Percentiles rank a stretch among this genome's conserved stretches.
Evolutionary conservation across 1,139 yeast genomes (phyloP).

Genomic region (Magnusiomyces suaveolens): DNA sequence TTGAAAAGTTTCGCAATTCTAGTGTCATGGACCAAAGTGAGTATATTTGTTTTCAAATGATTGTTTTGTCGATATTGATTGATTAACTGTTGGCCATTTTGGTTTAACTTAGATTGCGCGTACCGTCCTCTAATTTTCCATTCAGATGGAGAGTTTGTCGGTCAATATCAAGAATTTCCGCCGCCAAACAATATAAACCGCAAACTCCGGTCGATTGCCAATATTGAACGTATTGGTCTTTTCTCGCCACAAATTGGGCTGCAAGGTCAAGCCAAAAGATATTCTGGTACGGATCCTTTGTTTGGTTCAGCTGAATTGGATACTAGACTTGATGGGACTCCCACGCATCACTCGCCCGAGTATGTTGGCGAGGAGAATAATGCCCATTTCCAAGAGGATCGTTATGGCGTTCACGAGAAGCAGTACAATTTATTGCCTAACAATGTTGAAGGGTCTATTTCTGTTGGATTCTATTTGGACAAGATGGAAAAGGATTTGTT

Average conservation of each 20-base stretch:
- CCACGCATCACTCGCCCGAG: no score
- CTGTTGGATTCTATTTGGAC: no score
- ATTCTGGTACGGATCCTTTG: not conserved
- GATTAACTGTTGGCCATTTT: not conserved
- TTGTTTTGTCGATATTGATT: not conserved
- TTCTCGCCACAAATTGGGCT: constrained; percentile 3
- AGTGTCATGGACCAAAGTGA: constrained; percentile 39
- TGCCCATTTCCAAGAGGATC: no score
- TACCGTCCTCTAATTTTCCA: constrained; percentile 38
- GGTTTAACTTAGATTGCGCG: constrained; percentile 26
- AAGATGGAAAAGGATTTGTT: no score
- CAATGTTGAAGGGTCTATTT: no score
- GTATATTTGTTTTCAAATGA: constrained; percentile 1
- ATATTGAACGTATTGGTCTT: constrained; percentile 29
- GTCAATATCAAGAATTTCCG: constrained; percentile 34
- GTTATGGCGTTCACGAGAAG: no score
- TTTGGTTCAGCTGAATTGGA: no score
- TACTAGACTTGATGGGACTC: no score
- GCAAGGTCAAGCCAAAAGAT: not conserved
- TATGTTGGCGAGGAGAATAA: no score
- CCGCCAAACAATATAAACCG: constrained; percentile 31
- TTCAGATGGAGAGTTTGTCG: constrained; percentile 35
- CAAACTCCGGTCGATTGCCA: constrained; percentile 31
- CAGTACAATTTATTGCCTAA: no score
- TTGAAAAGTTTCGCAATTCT: constrained; percentile 42